phyloP scores from a whole-genome alignment of 176 grass and related monocot species.

The Chrysopogon serrulatus region DNA sequence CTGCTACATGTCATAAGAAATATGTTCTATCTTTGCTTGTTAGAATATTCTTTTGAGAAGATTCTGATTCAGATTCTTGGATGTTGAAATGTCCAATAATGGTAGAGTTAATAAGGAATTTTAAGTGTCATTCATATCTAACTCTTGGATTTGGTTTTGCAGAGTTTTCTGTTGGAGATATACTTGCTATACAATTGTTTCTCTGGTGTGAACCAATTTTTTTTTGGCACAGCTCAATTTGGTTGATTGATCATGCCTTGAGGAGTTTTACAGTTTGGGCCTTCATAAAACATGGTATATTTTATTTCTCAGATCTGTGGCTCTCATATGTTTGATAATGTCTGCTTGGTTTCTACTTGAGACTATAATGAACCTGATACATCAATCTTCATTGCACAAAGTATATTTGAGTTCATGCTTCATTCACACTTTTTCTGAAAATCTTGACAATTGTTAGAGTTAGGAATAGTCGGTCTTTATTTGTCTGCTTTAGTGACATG shows the following conservation, averaged over 20 bases:
- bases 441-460: background rate
- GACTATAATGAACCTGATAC: background rate
- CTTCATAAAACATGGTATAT: constrained; percentile 8
- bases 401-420: background rate
- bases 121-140: background rate
- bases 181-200: background rate
- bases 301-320: constrained; percentile 2
- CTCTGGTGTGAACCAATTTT: background rate
- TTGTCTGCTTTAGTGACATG: background rate
- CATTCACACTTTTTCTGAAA: background rate
- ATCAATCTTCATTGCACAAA: background rate
- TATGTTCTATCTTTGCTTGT: background rate
- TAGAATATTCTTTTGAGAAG: constrained; percentile 8
- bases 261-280: background rate
- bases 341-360: background rate
- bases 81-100: background rate
- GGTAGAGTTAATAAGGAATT: background rate
- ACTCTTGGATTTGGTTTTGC: constrained; percentile 7
- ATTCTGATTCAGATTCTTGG: background rate
- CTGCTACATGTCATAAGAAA: constrained; percentile 2
- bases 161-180: background rate
- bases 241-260: background rate
- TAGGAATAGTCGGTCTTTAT: background rate
- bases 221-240: background rate
- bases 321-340: constrained; percentile 20